Percentiles rank a stretch among this genome's conserved stretches.
Evolutionary conservation across 345 rosid genomes (phyloP).

Genomic region (Hypericum perforatum): DNA sequence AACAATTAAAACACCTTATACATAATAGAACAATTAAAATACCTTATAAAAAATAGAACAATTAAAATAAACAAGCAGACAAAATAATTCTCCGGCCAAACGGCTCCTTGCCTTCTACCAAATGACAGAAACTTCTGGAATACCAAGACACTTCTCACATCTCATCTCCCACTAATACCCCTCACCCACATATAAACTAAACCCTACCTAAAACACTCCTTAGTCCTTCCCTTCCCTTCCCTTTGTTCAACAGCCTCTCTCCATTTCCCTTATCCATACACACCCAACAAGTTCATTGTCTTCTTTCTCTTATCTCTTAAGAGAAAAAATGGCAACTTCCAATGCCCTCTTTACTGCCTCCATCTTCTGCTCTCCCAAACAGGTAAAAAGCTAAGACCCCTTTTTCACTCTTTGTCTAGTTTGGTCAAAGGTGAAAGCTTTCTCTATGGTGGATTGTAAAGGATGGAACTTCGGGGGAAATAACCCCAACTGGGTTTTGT

Average conservation of each 20-base stretch:
- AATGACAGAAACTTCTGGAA: constrained; percentile 11
- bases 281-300: not conserved
- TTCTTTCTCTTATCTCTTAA: not conserved
- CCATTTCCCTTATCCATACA: constrained; percentile 7
- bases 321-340: constrained; percentile 8
- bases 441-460: too few species aligned
- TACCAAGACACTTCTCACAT: not conserved
- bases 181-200: constrained; percentile 5
- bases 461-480: too few species aligned
- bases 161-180: not conserved
- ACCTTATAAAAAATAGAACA: too few species aligned
- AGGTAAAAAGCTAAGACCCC: not conserved
- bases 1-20: too few species aligned
- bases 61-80: too few species aligned
- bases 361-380: constrained; percentile 11
- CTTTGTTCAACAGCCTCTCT: not conserved
- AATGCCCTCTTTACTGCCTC: constrained; percentile 13
- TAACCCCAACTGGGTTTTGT: too few species aligned
- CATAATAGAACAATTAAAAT: too few species aligned
- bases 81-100: not conserved
- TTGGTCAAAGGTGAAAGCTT: not conserved
- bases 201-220: not conserved
- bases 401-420: not conserved
- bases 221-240: not conserved
- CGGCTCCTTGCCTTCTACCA: not conserved